Evolutionary conservation across 352 stramenopile species (phyloP).

Genomic region (Pythium aristosporum): DNA sequence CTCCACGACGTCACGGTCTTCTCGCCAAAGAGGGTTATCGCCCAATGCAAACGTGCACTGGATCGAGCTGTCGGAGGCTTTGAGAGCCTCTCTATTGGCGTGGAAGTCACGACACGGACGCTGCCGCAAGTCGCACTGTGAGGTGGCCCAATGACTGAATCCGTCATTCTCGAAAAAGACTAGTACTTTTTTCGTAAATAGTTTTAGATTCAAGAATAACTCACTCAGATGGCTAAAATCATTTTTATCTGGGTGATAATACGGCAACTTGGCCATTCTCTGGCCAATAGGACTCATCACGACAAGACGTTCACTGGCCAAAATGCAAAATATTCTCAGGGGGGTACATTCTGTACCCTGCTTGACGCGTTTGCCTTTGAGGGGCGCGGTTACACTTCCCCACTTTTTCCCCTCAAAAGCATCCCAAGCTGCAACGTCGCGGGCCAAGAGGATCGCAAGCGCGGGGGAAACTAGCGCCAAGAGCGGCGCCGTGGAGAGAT

Average conservation of each 20-base stretch:
- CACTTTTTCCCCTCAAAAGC: constrained; percentile 10
- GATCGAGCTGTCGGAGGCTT: neutral
- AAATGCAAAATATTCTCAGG: neutral
- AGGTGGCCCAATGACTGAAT: neutral
- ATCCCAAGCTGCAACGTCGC: constrained; percentile 9
- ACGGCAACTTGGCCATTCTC: neutral
- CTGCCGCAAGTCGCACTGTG: constrained; percentile 43
- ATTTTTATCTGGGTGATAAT: neutral
- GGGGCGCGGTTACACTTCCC: constrained; percentile 18
- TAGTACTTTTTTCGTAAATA: neutral
- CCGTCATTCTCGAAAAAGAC: constrained; percentile 4
- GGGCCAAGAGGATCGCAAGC: neutral
- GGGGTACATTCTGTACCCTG: constrained; percentile 8
- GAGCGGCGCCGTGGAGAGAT: neutral
- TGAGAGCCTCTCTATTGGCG: neutral
- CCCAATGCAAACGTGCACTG: neutral
- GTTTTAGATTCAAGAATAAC: constrained; percentile 5
- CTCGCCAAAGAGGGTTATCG: neutral
- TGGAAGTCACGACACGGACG: constrained; percentile 24
- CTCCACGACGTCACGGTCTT: neutral
- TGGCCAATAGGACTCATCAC: neutral
- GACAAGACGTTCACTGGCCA: neutral
- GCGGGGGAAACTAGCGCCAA: neutral
- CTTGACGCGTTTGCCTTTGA: constrained; percentile 14
- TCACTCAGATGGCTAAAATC: neutral